A percentile compares a stretch with the other conserved stretches of the same genome.
Evolutionary conservation across 192 early-diverging fungal species (phyloP).

Genomic region (Rhizophagus sp.): DNA sequence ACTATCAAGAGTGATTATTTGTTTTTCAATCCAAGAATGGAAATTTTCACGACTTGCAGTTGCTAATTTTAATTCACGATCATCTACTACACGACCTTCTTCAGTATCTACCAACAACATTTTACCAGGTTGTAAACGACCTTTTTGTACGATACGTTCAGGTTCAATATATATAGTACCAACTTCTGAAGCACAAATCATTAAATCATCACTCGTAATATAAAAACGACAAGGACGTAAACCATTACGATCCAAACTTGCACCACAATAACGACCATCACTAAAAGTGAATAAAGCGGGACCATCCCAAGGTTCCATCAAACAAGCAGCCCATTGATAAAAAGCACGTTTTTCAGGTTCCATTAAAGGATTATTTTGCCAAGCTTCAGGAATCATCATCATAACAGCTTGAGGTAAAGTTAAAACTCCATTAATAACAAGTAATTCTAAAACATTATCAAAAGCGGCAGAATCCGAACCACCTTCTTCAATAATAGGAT

Average conservation of each 20-base stretch:
- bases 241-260: constrained; percentile 98
- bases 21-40: constrained; percentile 80
- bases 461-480: constrained; percentile 97
- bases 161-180: constrained; percentile 86
- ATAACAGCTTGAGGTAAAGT: constrained; percentile 95
- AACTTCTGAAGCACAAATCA: constrained; percentile 98
- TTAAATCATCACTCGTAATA: constrained; percentile 85
- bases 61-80: constrained; percentile 82
- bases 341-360: constrained; percentile 87
- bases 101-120: constrained; percentile 97
- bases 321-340: constrained; percentile 95
- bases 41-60: constrained; percentile 74
- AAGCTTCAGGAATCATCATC: constrained; percentile 99
- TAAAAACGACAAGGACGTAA: constrained; percentile 98
- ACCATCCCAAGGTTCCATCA: constrained; percentile 99
- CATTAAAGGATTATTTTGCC: constrained; percentile 89
- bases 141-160: constrained; percentile 80
- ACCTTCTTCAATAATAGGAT: constrained; percentile 94
- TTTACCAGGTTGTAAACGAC: constrained; percentile 92
- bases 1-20: constrained; percentile 75
- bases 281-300: constrained; percentile 97
- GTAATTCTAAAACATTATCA: constrained; percentile 94
- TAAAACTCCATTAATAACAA: constrained; percentile 88
- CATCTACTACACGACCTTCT: constrained; percentile 88
- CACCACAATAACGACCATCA: constrained; percentile 96